phyloP scores from a whole-genome alignment of 331 rosid genomes.

The Rosa hybrid region DNA sequence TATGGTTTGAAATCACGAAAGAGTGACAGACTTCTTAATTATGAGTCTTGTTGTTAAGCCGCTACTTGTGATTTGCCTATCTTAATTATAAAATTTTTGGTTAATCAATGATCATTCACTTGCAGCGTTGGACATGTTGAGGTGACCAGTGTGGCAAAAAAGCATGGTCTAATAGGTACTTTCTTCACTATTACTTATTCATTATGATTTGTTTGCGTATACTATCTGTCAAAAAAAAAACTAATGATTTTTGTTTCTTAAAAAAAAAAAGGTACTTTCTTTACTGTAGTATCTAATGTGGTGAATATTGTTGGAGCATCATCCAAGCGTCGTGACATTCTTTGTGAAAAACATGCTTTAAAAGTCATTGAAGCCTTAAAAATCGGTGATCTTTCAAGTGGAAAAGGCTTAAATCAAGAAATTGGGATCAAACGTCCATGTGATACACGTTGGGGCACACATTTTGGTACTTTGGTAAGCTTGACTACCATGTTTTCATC shows the following conservation, averaged over 20 bases:
- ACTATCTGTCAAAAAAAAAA: no score
- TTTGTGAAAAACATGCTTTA: constrained; percentile 1
- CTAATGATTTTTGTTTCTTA: no score
- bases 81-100: no score
- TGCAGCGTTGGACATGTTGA: no score
- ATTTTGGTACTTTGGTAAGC: neutral
- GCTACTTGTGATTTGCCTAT: no score
- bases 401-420: constrained; percentile 16
- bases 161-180: neutral
- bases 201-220: no score
- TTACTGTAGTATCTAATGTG: neutral
- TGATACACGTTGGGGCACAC: constrained; percentile 9
- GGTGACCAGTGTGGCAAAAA: constrained; percentile 2
- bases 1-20: no score
- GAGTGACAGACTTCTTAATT: no score
- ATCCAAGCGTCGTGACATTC: constrained; percentile 9
- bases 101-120: no score
- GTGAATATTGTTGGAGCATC: constrained; percentile 13
- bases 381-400: constrained; percentile 1
- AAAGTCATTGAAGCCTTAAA: constrained; percentile 1
- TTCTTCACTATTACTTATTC: no score
- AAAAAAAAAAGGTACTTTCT: neutral
- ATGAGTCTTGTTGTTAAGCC: no score
- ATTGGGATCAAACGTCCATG: neutral
- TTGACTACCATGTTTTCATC: neutral